Base-by-base conservation (phyloP, 495 filamentous ascomycete genomes). In the Tuber magnatum region DNA sequence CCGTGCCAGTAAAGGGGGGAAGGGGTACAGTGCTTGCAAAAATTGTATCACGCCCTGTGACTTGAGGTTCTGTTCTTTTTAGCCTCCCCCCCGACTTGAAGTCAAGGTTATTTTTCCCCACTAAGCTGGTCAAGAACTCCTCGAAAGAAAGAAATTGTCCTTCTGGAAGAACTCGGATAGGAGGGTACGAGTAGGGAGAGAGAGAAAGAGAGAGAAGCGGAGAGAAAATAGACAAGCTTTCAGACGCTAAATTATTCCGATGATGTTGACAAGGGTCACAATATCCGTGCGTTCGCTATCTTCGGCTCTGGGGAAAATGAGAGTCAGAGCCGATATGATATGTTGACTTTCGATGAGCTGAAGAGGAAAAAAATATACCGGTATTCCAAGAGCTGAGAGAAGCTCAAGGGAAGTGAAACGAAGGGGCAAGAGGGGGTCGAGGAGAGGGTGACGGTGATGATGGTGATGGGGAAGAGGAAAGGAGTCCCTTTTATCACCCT, bases 21-120 rank as follows among this genome's bases (percentile, higher is more conserved):
- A 35, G 32, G 51, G 51, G n/a, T 28, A 61, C 9, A 10, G n/a
- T 61, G 28, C 51, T 28, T 14, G 51, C 16, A 35, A 65, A 35
- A 65, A 65, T 65, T 65, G 56, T 65, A 65, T 65, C n/a, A 65
- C 56, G 56, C 18, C 56, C 56, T 65, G 56, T 65, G 28, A 32
- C 12, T 32, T 14, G 56, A 10, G 20, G 35, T 35, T 65, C 7
- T 35, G 6, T 65, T 35, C 56, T 35, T 65, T 28, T 20, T 6
- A 32, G 1, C 6, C 56, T 14, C 32, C 28, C 32, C 28, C n/a
- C n/a, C 56, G 28, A n/a, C 56, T 61, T 10, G 8, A 61, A 32
- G 56, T 12, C 1, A 61, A 32, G 0, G n/a, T 4, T 16, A 32
- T n/a, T 61, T 28, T 65, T 6, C 28, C 14, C 12, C 16, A 32